These are phyloP conservation scores for Mycena vulgaris DNA, from an alignment of 768 basidiomycete genomes.

Conservation along the genomic window DNA sequence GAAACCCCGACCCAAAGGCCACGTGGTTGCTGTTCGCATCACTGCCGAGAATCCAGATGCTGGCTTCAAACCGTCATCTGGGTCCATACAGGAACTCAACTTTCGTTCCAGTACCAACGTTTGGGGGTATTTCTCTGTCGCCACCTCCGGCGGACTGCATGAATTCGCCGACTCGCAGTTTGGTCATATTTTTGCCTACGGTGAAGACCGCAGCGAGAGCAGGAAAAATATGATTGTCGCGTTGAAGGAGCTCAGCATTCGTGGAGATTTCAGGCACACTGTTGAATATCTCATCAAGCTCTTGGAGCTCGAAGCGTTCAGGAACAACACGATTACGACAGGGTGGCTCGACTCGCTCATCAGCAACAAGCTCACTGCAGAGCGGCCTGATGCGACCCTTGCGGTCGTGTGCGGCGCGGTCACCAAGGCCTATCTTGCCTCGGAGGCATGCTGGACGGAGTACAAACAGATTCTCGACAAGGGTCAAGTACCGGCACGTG, in stretches of 20 bases:
- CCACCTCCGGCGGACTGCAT: conserved; percentile 95
- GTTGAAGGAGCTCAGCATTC: conserved; percentile 97
- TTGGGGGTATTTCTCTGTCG: conserved; percentile 99
- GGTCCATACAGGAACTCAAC: conserved; percentile 97
- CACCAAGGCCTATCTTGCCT: conserved; percentile 92
- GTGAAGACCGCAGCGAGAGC: conserved; percentile 94
- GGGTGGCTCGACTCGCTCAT: conserved; percentile 99
- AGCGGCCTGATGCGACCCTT: conserved; percentile 92
- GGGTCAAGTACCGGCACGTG: conserved; percentile 96
- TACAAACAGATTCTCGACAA: conserved; percentile 98
- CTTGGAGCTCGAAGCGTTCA: conserved; percentile 95
- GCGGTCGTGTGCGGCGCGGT: conserved; percentile 98
- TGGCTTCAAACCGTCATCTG: conserved; percentile 99
- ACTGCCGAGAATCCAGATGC: conserved; percentile 99
- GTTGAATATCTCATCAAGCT: conserved; percentile 99
- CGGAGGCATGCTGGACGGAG: conserved; percentile 91
- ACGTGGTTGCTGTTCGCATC: conserved; percentile 99
- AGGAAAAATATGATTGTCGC: conserved; percentile 99
- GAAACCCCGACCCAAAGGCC: conserved; percentile 96
- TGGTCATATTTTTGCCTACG: conserved; percentile 99
- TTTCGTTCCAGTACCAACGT: conserved; percentile 99
- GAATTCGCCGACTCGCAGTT: conserved; percentile 99
- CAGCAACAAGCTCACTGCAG: conserved; percentile 96
- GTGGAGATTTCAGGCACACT: conserved; percentile 98
- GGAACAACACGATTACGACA: conserved; percentile 97